Evolutionary conservation across 164 flowering plant genomes (phyloP).

Genomic region (Annona squamosa): DNA sequence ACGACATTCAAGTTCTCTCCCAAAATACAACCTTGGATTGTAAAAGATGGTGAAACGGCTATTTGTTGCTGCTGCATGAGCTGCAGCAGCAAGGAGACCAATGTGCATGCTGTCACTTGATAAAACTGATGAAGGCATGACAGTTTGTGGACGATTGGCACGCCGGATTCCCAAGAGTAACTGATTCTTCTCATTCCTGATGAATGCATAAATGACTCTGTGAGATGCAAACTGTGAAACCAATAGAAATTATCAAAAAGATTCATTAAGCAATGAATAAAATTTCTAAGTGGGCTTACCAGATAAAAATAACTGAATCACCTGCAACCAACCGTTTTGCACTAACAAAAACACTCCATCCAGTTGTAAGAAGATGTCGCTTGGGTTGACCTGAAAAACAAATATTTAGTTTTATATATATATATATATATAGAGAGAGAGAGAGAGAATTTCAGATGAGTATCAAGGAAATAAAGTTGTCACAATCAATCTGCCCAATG

Average conservation of each 20-base stretch:
- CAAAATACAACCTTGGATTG: constrained; percentile 62
- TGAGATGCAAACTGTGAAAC: neutral
- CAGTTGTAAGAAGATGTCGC: constrained; percentile 86
- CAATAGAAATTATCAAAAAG: neutral
- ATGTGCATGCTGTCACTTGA: constrained; percentile 96
- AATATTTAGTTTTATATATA: neutral
- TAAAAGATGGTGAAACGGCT: constrained; percentile 89
- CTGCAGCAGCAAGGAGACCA: constrained; percentile 96
- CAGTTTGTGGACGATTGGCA: constrained; percentile 80
- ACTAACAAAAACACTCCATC: constrained; percentile 91
- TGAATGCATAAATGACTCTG: neutral
- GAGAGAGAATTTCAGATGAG: no score
- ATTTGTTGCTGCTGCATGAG: constrained; percentile 91
- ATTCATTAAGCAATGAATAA: no score
- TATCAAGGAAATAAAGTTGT: no score
- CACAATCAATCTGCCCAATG: no score
- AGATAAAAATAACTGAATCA: constrained; percentile 88
- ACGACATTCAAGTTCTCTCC: neutral
- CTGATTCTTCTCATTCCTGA: constrained; percentile 93
- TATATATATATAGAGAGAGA: no score
- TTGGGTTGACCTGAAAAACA: constrained; percentile 79
- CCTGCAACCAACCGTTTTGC: constrained; percentile 90
- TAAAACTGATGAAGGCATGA: constrained; percentile 91
- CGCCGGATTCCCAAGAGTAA: constrained; percentile 83
- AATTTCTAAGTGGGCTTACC: constrained; percentile 30